A percentile compares a stretch with the other conserved stretches of the same genome.
Evolutionary conservation across 1,284 basidiomycete species (phyloP).

Genomic region (Entoloma clypeatum): DNA sequence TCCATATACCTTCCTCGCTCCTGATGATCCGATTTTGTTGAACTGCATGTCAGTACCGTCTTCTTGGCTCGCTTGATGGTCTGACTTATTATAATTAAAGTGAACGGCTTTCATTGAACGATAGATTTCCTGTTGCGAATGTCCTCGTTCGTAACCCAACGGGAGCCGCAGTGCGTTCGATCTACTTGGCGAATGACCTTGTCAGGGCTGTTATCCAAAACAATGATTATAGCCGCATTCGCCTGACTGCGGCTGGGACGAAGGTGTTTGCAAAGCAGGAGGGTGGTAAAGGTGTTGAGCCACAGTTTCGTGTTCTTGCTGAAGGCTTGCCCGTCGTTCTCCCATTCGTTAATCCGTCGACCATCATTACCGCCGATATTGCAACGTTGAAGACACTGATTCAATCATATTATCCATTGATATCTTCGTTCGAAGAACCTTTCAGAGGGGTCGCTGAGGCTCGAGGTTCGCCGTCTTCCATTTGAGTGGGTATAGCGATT

Average conservation of each 20-base stretch:
- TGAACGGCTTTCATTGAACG: slow-evolving; percentile 68
- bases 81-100: slow-evolving; percentile 34
- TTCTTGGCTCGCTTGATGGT: slow-evolving; percentile 6
- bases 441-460: slow-evolving; percentile 50
- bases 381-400: slow-evolving; percentile 65
- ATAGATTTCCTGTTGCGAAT: slow-evolving; percentile 74
- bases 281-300: slow-evolving; percentile 46
- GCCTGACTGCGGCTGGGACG: slow-evolving; percentile 89
- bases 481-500: slow-evolving; percentile 1
- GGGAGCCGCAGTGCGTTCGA: slow-evolving; percentile 74
- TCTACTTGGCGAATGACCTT: slow-evolving; percentile 88
- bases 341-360: slow-evolving; percentile 66
- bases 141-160: slow-evolving; percentile 86
- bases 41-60: slow-evolving; percentile 58
- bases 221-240: slow-evolving; percentile 84
- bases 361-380: slow-evolving; percentile 62
- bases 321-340: slow-evolving; percentile 85
- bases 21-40: slow-evolving; percentile 67
- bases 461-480: slow-evolving; percentile 39
- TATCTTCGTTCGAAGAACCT: slow-evolving; percentile 55
- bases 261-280: slow-evolving; percentile 79
- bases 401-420: slow-evolving; percentile 75
- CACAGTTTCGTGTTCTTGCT: slow-evolving; percentile 75
- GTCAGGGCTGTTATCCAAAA: slow-evolving; percentile 76
- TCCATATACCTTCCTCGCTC: slow-evolving; percentile 79